Evolutionary conservation across 371 early-diverging fungal species (phyloP), one percentile per base, ranked within the genome.

Genomic region (Mortierella polycephala): DNA sequence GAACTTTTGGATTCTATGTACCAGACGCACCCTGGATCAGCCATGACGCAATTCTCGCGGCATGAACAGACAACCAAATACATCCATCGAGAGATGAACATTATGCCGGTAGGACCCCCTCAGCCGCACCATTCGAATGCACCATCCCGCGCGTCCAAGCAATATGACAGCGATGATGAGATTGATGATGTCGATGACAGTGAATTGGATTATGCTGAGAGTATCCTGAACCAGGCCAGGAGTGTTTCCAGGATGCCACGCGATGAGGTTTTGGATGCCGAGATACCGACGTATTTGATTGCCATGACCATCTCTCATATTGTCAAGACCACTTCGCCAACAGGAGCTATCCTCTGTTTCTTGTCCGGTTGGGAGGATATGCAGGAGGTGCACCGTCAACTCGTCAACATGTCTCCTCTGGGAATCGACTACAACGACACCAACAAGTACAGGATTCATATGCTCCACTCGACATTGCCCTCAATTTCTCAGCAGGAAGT

Each of bases 351-450:
- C 23, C 80, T 95, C n/a, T 84, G 92, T 42, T 95, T 95, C 79
- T 63, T 95, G 77, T 93, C 95, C 1, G 95, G 95, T 16, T 87
- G 85, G 82, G 84, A 80, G 45, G 94, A 94, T 65, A 89, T 89
- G 64, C 81, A 67, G 40, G 63, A 69, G 11, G 69, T 81, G 20
- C 67, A 85, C 0, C 69, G 75, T 9, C 66, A 71, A 51, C 57
- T 89, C 13, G 7, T 67, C 12, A 56, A 62, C 49, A 65, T 46
- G 55, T 37, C 53, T 10, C 81, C 75, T 0, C 65, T 74, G 13
- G 80, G 81, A 62, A 40, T 86, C 63, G 62, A 77, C 46, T 62
- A 64, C 39, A 75, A 66, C 14, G 71, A 86, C 18, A 52, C 37
- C 59, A 23, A 40, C 69, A 63, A 71, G 64, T 84, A 69, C 64